Evolutionary conservation across 805 yeast species (phyloP), one percentile per base, ranked within the genome.

Genomic region (Blastobotrys attinorum): DNA sequence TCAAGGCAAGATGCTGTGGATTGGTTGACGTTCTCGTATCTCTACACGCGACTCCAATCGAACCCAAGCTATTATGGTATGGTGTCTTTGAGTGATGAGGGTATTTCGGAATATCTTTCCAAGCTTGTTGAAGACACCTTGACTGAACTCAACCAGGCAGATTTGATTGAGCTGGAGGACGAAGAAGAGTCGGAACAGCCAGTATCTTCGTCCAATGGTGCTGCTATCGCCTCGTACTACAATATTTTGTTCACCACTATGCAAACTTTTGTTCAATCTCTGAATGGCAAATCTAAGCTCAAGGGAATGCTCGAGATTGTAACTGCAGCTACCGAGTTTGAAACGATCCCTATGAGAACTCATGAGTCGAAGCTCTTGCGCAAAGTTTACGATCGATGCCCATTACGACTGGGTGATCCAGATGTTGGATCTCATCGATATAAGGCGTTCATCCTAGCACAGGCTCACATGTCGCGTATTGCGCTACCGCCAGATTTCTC

Each of bases 61-160:
- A 92, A 92, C 59, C 97, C 98, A 3, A 78, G 92, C 46, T 92
- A 75, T 58, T 92, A 92, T 57, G 96, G 88, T n/a, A 73, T 86
- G 5, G 68, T 67, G 33, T 84, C 81, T 47, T 67, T 72, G 2
- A 65, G 83, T 1, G 77, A 77, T 36, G 62, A 72, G 23, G 95
- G 94, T 0, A 60, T 90, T 4, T 86, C 95, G 1, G 89, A 83
- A 43, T 86, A 72, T 60, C 64, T 92, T 34, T 88, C 97, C 0
- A 96, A 88, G 38, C 58, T 87, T 10, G 82, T 90, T 10, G 97
- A 92, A 57, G 66, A 64, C 4, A 70, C 85, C 0, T 56, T 90
- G 49, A 70, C 70, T 25, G 94, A 85, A 17, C 66, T 92, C 36
- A 61, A 57, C 2, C 59, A 61, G 15, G 74, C 79, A 0, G 76